A percentile compares a stretch with the other conserved stretches of the same genome.
These are phyloP conservation scores for Saccharomyces uvarum DNA, from an alignment of 1,139 yeast genomes.

Conservation along the genomic window DNA sequence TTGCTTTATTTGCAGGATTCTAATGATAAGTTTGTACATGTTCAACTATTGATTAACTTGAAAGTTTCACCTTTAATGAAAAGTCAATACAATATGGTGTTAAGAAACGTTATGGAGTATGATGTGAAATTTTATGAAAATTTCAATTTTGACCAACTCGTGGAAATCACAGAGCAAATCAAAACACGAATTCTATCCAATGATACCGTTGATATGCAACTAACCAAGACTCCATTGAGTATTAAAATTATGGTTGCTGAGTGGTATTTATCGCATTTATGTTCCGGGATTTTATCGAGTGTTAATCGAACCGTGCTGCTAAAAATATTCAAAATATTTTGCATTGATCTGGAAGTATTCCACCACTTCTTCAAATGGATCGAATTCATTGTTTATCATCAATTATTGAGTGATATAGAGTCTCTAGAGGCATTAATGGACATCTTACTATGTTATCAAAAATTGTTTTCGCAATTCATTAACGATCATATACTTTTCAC, in stretches of 20 bases:
- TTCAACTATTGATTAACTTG: slow-evolving; percentile 32
- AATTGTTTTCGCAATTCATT: slow-evolving; percentile 27
- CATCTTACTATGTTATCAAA: slow-evolving; percentile 25
- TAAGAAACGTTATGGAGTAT: slow-evolving; percentile 34
- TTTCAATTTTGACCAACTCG: slow-evolving; percentile 24
- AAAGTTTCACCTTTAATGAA: slow-evolving; percentile 34
- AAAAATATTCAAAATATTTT: slow-evolving; percentile 22
- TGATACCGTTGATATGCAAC: slow-evolving; percentile 6
- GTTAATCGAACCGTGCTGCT: slow-evolving; percentile 18
- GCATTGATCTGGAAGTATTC: slow-evolving; percentile 20
- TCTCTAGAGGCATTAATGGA: slow-evolving; percentile 26
- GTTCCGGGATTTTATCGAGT: slow-evolving; percentile 17
- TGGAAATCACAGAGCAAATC: slow-evolving; percentile 17
- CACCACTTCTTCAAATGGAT: slow-evolving; percentile 32
- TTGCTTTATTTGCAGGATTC: slow-evolving; percentile 46
- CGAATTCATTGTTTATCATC: slow-evolving; percentile 31
- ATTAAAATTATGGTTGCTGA: slow-evolving; percentile 28
- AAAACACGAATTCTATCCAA: slow-evolving; percentile 14
- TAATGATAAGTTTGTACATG: slow-evolving; percentile 32
- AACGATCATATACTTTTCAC: slow-evolving; percentile 30
- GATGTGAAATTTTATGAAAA: slow-evolving; percentile 22
- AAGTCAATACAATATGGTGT: slow-evolving; percentile 33
- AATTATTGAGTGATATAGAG: slow-evolving; percentile 23
- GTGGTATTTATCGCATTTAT: slow-evolving; percentile 26
- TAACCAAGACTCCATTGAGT: slow-evolving; percentile 18